Conservation (phyloP, 169 alveolate species). For the Eimeria necatrix region DNA sequence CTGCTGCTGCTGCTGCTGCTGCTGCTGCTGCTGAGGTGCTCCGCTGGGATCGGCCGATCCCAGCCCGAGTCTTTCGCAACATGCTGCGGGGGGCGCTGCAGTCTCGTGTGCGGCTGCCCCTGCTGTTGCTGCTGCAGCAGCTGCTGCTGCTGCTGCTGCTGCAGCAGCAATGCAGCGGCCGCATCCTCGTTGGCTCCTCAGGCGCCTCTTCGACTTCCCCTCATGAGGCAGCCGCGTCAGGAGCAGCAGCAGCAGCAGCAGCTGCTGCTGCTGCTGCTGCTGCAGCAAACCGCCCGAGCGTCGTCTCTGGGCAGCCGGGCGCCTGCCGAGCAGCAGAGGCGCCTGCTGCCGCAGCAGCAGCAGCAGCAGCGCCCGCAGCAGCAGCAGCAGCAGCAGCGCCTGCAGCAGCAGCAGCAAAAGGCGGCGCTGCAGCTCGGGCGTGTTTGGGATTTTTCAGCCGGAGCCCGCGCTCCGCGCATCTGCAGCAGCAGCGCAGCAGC, state of each 20-base stretch:
- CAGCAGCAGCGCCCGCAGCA: slow-evolving; percentile 19
- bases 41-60: slow-evolving; percentile 59
- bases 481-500: slow-evolving; percentile 58
- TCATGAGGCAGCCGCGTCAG: neutral
- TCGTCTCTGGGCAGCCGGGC: neutral
- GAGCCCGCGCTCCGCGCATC: slow-evolving; percentile 3
- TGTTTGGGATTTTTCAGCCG: neutral
- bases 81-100: slow-evolving; percentile 6
- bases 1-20: slow-evolving; percentile 43
- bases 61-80: neutral
- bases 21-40: slow-evolving; percentile 32
- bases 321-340: neutral
- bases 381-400: slow-evolving; percentile 30
- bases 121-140: slow-evolving; percentile 28
- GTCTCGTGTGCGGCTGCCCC: slow-evolving; percentile 46
- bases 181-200: neutral
- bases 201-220: neutral
- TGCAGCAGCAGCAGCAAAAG: slow-evolving; percentile 41
- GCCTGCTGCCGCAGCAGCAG: neutral
- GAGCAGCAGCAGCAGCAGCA: slow-evolving; percentile 30
- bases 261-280: slow-evolving; percentile 14
- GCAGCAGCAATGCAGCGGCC: slow-evolving; percentile 43
- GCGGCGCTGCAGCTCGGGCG: neutral
- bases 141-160: slow-evolving; percentile 53
- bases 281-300: neutral